Base-by-base conservation (phyloP, 139 green algal species). In the Chlorella sorokiniana region DNA sequence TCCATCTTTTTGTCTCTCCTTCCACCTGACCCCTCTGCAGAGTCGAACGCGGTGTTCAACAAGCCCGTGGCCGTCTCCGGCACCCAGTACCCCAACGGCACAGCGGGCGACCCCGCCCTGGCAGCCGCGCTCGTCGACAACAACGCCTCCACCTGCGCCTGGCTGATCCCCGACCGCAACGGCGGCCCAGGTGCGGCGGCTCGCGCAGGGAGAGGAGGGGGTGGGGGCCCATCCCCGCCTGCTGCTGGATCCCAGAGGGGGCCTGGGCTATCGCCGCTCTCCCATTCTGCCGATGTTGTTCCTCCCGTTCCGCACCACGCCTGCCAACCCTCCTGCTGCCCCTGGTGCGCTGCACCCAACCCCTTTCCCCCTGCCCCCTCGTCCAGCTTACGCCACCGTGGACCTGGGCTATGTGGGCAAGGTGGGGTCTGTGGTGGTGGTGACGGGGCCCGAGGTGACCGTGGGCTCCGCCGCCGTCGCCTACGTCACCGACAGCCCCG, bases 31-130 rank as follows among this genome's bases (percentile, higher is more conserved):
- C 37, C 8, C 38, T 20, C 61, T 42, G 82, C 82, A 69, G 83
- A 84, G 33, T 51, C 75, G 4, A 87, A 87, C 52, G 68, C 78
- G 20, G 76, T 67, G 2, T n/a, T 33, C 5, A 51, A 74, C 52
- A 86, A 84, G 82, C 37, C 82, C 6, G 64, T 83, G 38, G 67
- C 75, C 9, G 73, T 37, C 31, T 72, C 59, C 1, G 59, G 29
- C 52, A n/a, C 14, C 23, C 29, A 20, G 11, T 35, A 51, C 51
- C 25, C 1, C 6, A 41, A 23, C 69, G 44, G 69, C n/a, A 9
- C 31, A 25, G 48, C 48, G 16, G 48, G 48, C 16, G 48, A 56
- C 48, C 14, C 48, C 11, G 16, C 48, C 59, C 11, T 7, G 7
- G 59, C 73, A 0, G 37, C 29, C 8, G 59, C 27, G 23, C 56